Percentiles rank a stretch among this genome's conserved stretches.
Conservation (phyloP, 768 basidiomycete genomes). For the Leccinum imitatum region DNA sequence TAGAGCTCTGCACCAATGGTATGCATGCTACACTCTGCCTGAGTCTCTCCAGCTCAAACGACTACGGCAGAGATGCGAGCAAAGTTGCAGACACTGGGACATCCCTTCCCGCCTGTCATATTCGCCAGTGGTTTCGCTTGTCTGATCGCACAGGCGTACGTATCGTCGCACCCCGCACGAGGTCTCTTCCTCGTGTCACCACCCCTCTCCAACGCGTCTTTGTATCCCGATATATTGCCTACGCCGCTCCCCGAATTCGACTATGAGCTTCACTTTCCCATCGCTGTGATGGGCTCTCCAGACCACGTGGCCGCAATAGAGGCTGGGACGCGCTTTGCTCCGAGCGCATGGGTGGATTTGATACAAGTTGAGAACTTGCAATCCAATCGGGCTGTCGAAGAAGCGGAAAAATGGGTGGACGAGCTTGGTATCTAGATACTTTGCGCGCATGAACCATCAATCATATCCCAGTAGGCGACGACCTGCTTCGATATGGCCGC, state of each 20-base stretch:
- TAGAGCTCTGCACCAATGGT: slow-evolving; percentile 44
- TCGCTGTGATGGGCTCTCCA: slow-evolving; percentile 47
- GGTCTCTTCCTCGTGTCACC: slow-evolving; percentile 64
- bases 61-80: slow-evolving; percentile 39
- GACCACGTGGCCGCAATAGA: slow-evolving; percentile 36
- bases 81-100: slow-evolving; percentile 41
- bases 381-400: slow-evolving; percentile 38
- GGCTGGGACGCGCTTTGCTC: slow-evolving; percentile 41
- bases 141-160: slow-evolving; percentile 64
- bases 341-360: slow-evolving; percentile 39
- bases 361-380: slow-evolving; percentile 36
- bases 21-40: slow-evolving; percentile 11
- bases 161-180: slow-evolving; percentile 63
- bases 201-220: slow-evolving; percentile 41
- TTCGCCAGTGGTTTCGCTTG: slow-evolving; percentile 49
- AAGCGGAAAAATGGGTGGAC: slow-evolving; percentile 56
- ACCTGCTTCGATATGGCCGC: neutral
- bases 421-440: slow-evolving; percentile 46
- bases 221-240: slow-evolving; percentile 33
- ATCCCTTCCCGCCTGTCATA: slow-evolving; percentile 59
- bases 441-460: neutral
- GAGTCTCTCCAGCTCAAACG: neutral
- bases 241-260: slow-evolving; percentile 49
- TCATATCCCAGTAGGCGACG: neutral
- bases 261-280: slow-evolving; percentile 62